Evolutionary conservation across 169 alveolate genomes (phyloP).

Genomic region (Plasmodium vinckei): DNA sequence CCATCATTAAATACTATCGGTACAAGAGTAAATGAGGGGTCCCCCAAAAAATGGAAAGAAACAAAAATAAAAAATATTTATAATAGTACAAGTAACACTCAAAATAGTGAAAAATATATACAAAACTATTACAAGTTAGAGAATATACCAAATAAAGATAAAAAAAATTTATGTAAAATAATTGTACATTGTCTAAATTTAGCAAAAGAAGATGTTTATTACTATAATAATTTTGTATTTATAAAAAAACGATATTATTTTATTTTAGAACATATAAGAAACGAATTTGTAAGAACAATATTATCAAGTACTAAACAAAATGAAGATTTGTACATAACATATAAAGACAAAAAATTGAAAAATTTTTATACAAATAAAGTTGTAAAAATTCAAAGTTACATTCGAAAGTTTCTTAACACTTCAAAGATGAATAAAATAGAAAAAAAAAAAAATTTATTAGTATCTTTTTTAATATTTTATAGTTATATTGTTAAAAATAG

Average conservation of each 20-base stretch:
- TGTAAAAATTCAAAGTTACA: slow-evolving; percentile 52
- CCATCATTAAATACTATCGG: background rate
- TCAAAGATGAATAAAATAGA: slow-evolving; percentile 18
- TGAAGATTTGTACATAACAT: slow-evolving; percentile 42
- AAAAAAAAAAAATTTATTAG: slow-evolving; percentile 49
- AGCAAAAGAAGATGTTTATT: slow-evolving; percentile 14
- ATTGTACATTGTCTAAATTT: slow-evolving; percentile 42
- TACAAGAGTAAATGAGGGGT: background rate
- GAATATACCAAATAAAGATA: slow-evolving; percentile 34
- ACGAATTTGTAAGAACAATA: slow-evolving; percentile 41
- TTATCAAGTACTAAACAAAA: slow-evolving; percentile 27
- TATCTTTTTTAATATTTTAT: slow-evolving; percentile 66
- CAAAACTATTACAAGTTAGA: background rate
- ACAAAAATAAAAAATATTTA: background rate
- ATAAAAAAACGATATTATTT: slow-evolving; percentile 46
- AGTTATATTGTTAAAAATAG: slow-evolving; percentile 51
- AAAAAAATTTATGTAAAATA: slow-evolving; percentile 38
- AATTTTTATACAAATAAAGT: slow-evolving; percentile 40
- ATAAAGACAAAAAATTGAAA: slow-evolving; percentile 42
- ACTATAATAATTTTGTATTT: slow-evolving; percentile 43
- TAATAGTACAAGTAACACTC: background rate
- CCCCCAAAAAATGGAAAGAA: background rate
- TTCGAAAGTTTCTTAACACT: slow-evolving; percentile 39
- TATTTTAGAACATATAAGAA: slow-evolving; percentile 51
- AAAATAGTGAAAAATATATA: background rate